Evolutionary conservation across 108 stramenopile species (phyloP).

Genomic region (Cyclotella kingstonii): DNA sequence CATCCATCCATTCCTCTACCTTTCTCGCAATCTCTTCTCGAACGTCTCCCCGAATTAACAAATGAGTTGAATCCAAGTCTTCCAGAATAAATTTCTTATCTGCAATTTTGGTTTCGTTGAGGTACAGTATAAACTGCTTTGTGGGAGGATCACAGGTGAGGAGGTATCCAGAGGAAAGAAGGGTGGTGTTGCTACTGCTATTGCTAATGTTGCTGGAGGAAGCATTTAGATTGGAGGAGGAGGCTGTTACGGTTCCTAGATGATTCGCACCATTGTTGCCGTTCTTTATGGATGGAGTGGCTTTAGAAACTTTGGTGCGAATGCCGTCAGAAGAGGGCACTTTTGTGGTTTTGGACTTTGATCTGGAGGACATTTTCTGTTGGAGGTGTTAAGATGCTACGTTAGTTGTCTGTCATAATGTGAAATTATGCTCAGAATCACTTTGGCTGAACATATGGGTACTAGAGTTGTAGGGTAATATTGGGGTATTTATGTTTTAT

Average conservation of each 20-base stretch:
- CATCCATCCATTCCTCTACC: conserved; percentile 80
- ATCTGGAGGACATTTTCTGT: conserved; percentile 9
- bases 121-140: conserved; percentile 74
- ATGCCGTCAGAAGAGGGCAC: not conserved
- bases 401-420: too few relatives aligned
- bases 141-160: conserved; percentile 81
- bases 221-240: not conserved
- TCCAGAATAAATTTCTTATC: conserved; percentile 85
- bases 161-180: conserved; percentile 68
- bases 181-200: conserved; percentile 1
- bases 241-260: not conserved
- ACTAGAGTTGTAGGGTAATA: too few relatives aligned
- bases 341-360: conserved; percentile 15
- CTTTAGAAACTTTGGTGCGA: conserved; percentile 7
- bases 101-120: conserved; percentile 62
- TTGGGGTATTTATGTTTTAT: too few relatives aligned
- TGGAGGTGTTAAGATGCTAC: too few relatives aligned
- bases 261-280: too few relatives aligned
- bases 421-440: too few relatives aligned
- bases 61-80: conserved; percentile 81
- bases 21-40: conserved; percentile 69
- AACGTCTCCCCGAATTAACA: conserved; percentile 64
- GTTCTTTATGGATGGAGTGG: conserved; percentile 16
- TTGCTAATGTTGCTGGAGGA: too few relatives aligned
- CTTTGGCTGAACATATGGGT: too few relatives aligned